A percentile compares a stretch with the other conserved stretches of the same genome.
Conservation (phyloP, 163 green algal genomes). For the Scenedesmus sp. region DNA sequence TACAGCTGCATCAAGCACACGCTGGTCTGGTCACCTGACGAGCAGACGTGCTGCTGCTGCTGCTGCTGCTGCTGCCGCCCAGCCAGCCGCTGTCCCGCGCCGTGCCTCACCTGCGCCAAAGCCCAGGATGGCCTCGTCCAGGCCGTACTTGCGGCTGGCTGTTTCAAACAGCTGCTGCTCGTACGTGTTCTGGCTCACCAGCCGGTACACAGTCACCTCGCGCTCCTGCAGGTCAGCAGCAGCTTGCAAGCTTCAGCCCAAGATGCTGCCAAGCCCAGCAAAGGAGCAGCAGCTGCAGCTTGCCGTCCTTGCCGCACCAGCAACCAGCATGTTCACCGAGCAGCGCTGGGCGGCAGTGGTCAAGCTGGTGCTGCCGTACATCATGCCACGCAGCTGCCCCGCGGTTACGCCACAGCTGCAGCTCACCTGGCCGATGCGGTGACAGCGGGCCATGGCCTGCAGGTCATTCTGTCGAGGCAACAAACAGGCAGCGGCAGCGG, state of each 20-base stretch:
- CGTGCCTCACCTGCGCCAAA: constrained; percentile 55
- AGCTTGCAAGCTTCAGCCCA: neutral
- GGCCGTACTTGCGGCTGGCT: constrained; percentile 88
- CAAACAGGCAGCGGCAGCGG: neutral
- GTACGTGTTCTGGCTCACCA: constrained; percentile 81
- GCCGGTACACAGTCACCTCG: constrained; percentile 23
- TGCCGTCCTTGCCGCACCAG: neutral
- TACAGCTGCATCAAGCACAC: neutral
- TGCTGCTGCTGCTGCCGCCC: neutral
- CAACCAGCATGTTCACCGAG: neutral
- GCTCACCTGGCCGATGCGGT: constrained; percentile 96
- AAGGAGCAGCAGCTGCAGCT: neutral
- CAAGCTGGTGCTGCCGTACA: neutral
- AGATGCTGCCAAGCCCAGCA: neutral
- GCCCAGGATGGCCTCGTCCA: constrained; percentile 96
- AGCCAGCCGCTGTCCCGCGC: neutral
- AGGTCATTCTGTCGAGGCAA: constrained; percentile 68
- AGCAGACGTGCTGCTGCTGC: neutral
- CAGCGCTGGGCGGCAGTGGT: neutral
- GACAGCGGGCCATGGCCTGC: constrained; percentile 94
- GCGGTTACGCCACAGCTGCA: neutral
- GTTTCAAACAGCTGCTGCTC: constrained; percentile 92
- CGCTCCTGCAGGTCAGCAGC: neutral
- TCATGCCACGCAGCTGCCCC: neutral
- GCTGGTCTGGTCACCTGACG: neutral